These are phyloP conservation scores for Penicillium ucsense DNA, from an alignment of 495 filamentous ascomycete genomes.

Conservation along the genomic window DNA sequence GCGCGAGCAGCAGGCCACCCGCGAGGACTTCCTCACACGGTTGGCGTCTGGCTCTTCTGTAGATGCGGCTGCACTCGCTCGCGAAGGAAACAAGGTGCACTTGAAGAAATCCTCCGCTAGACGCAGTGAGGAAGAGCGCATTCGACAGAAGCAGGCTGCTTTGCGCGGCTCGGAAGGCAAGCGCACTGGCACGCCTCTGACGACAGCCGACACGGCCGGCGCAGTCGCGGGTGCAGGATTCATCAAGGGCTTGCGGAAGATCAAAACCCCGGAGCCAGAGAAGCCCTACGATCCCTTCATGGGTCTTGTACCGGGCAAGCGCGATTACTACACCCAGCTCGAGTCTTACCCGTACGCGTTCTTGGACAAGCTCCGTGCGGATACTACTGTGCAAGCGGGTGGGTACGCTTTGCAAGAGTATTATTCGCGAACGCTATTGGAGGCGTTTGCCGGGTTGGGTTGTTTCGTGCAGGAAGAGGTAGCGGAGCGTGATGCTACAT, in stretches of 20 bases:
- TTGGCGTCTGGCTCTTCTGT: conserved; percentile 39
- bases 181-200: conserved; percentile 15
- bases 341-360: conserved; percentile 54
- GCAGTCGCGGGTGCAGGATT: conserved; percentile 25
- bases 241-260: conserved; percentile 71
- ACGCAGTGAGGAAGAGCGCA: conserved; percentile 39
- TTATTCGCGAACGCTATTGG: conserved; percentile 66
- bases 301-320: conserved; percentile 52
- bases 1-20: conserved; percentile 47
- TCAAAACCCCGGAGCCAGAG: conserved; percentile 48
- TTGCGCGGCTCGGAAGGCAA: conserved; percentile 28
- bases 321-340: conserved; percentile 60
- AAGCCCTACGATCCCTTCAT: conserved; percentile 85
- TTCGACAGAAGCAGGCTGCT: conserved; percentile 37
- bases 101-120: conserved; percentile 56
- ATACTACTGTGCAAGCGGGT: conserved; percentile 56
- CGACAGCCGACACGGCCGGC: conserved; percentile 16
- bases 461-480: conserved; percentile 77
- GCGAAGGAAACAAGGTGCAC: conserved; percentile 50
- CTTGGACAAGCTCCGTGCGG: conserved; percentile 52
- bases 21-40: conserved; percentile 46
- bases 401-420: conserved; percentile 79
- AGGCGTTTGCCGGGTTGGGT: conserved; percentile 83
- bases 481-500: conserved; percentile 26
- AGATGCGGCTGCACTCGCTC: conserved; percentile 42